Conservation (phyloP, 78 protist species). For the Trichosphaerium sp. region DNA sequence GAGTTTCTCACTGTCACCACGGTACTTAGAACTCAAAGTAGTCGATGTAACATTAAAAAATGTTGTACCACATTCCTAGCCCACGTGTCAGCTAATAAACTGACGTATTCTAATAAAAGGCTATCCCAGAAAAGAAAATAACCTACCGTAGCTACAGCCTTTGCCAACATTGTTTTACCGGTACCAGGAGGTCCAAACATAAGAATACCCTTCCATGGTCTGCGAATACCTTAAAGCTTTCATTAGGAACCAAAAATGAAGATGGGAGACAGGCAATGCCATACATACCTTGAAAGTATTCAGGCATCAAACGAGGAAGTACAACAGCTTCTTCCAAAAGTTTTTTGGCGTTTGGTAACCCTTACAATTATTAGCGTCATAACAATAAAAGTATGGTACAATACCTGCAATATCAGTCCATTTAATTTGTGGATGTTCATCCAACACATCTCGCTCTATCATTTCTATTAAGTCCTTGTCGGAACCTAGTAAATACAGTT, state of each 20-base stretch:
- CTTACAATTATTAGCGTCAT: background rate
- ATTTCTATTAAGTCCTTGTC: constrained; percentile 17
- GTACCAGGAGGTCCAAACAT: constrained; percentile 87
- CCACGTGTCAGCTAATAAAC: background rate
- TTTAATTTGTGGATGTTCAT: constrained; percentile 10
- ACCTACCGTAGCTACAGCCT: constrained; percentile 75
- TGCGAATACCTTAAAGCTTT: constrained; percentile 40
- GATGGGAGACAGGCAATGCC: background rate
- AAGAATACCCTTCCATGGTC: constrained; percentile 80
- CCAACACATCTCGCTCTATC: constrained; percentile 62
- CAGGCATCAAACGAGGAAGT: constrained; percentile 58
- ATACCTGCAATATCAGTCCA: constrained; percentile 62
- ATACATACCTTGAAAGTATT: constrained; percentile 41
- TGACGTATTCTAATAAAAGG: no score
- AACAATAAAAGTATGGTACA: background rate
- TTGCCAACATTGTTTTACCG: constrained; percentile 85
- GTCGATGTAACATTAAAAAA: constrained; percentile 62
- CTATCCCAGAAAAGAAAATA: background rate
- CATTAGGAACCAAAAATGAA: background rate
- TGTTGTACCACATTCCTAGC: constrained; percentile 59
- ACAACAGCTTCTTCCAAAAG: constrained; percentile 71
- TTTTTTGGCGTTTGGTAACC: constrained; percentile 52
- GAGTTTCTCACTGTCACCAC: constrained; percentile 78
- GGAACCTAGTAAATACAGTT: no score
- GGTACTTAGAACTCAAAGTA: constrained; percentile 63